A percentile compares a stretch with the other conserved stretches of the same genome.
phyloP scores from a whole-genome alignment of 208 protist species.

The Acanthamoeba healyi region DNA sequence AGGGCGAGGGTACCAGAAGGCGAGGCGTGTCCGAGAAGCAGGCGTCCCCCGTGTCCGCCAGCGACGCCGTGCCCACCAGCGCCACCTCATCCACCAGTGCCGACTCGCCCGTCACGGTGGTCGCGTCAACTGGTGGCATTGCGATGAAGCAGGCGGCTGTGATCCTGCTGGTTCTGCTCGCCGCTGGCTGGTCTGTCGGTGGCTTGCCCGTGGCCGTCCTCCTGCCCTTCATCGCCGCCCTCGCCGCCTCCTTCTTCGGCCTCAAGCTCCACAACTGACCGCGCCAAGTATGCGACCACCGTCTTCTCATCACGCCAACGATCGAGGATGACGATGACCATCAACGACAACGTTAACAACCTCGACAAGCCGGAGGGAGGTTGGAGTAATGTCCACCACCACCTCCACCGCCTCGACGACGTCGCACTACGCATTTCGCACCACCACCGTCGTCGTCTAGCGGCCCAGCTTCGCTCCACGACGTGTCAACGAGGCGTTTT shows the following conservation, averaged over 20 bases:
- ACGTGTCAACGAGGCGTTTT: too few relatives aligned
- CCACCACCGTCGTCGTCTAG: too few relatives aligned
- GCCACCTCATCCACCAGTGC: neutral
- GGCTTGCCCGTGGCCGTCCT: conserved; percentile 28
- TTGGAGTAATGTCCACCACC: too few relatives aligned
- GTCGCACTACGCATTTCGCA: too few relatives aligned
- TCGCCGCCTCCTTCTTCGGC: conserved; percentile 23
- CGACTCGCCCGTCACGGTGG: neutral
- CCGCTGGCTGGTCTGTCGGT: neutral
- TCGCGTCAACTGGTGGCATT: neutral
- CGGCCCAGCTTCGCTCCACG: too few relatives aligned
- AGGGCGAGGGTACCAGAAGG: conserved; percentile 10
- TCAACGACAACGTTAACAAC: neutral
- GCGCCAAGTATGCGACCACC: too few relatives aligned
- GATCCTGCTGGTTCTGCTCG: neutral
- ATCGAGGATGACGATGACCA: neutral
- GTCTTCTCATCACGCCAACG: too few relatives aligned
- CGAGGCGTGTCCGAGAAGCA: neutral
- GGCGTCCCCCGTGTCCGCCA: neutral
- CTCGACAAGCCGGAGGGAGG: too few relatives aligned
- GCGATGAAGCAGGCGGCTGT: conserved; percentile 1
- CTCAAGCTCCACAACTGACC: conserved; percentile 6
- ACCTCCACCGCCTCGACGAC: too few relatives aligned
- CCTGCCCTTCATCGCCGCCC: conserved; percentile 7
- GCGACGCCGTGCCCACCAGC: neutral